Base-by-base conservation (phyloP, 345 rosid species). In the Camelina sativa region DNA sequence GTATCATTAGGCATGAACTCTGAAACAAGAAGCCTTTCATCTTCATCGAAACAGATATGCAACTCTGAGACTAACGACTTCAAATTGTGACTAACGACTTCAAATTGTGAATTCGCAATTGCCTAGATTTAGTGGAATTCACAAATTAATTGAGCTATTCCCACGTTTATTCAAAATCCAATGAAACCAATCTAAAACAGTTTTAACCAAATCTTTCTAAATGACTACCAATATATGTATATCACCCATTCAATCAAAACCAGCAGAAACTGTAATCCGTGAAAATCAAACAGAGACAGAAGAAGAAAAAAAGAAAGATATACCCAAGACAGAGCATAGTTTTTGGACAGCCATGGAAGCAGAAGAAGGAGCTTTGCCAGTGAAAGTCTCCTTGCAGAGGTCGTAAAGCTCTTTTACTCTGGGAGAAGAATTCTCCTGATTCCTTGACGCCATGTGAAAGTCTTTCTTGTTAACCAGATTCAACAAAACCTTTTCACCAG, bases 21-120 rank as follows among this genome's bases (percentile, higher is more conserved):
- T 0, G 97, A 86, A 55, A 91, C 97, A 32, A 93, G 86, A 81
- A 93, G 62, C 77, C 98, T 87, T 85, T 93, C 92, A 57, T 93
- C 91, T 9, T 89, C 98, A 51, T 91, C 90, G 30, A 91, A 86
- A 75, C 98, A 93, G 67, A 25, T 25, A 53, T 73, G 58, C 11
- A 47, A 69, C 47, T 32, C 7, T 10, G 51, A 54, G 28, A 23
- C 25, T 23, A 23, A 23, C 25, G 23, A 28, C 44, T 22, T 66
- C 72, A 66, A 58, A 48, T 59, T 66, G 59, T 23, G 52, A 67
- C 28, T 25, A 25, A 25, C 28, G 12, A 28, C 44, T 22, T 66
- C 72, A 66, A 58, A 48, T 59, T 66, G 59, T 23, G 52, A 67
- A 50, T 7, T 32, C 47, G 30, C 58, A 32, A 46, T 12, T 28